Evolutionary conservation across 1,139 yeast species (phyloP), one percentile per base, ranked within the genome.

Genomic region (Lodderomyces oxycetoniae): DNA sequence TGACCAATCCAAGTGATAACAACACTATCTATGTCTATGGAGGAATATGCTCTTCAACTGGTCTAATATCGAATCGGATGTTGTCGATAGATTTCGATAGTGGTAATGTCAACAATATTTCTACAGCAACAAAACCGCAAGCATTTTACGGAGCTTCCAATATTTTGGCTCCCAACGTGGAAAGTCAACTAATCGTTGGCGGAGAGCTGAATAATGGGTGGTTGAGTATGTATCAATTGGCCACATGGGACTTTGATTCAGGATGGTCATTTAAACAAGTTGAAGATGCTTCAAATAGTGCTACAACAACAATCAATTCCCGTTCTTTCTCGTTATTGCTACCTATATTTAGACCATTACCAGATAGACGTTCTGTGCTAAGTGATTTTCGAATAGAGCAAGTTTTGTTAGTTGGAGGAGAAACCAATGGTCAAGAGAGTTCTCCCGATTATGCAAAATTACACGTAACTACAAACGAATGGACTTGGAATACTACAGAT

Each of bases 141-240:
- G 50, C 67, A 1, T 68, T 67, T 40, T 65, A 52, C 37, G 74
- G 74, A 0, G 71, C 73, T 1, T 45, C 61, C 4, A 61, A 57
- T 37, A 32, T 66, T n/a, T 37, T 55, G 33, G 71, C 72, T 0
- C 73, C 74, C 17, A 49, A 56, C 24, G 60, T 69, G 1, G 63
- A 57, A 34, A 53, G 55, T 12, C 71, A 61, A 42, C 47, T 68
- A 31, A 52, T 67, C 1, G 54, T 68, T 34, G 74, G 73, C 0
- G 74, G 74, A 2, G 52, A 61, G 36, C 61, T 66, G 35, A 39
- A 42, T 23, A 45, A 47, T 6, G 71, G 71, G 0, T 68, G 74
- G 74, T 48, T 68, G 29, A 66, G 55, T 44, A 66, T 68, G 73
- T 57, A 57, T 43, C 74, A 67, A 44, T 47, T 68, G 26, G 74